phyloP scores from a whole-genome alignment of 768 basidiomycete species.

The Punctularia strigosozonata region DNA sequence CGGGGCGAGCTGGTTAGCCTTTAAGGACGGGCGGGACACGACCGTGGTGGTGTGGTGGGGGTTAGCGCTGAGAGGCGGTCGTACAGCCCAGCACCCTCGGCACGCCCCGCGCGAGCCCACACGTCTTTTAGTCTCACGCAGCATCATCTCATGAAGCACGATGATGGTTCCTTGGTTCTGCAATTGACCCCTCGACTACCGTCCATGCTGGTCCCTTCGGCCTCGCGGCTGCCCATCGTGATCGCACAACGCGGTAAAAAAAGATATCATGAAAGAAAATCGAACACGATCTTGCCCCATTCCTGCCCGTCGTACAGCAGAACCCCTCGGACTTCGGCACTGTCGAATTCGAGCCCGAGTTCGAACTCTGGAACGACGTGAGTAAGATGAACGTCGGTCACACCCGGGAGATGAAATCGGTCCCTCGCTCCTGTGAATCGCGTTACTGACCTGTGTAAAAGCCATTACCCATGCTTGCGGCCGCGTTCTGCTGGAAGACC shows the following conservation, averaged over 20 bases:
- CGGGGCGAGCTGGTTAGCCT: too few species aligned
- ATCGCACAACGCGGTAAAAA: neutral
- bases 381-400: neutral
- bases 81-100: too few species aligned
- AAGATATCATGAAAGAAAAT: constrained; percentile 28
- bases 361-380: constrained; percentile 53
- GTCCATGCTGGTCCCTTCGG: neutral
- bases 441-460: constrained; percentile 63
- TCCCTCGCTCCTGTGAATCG: neutral
- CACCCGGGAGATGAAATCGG: too few species aligned
- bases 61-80: too few species aligned
- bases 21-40: too few species aligned
- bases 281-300: constrained; percentile 67
- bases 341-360: constrained; percentile 73
- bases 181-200: too few species aligned
- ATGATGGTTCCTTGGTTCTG: too few species aligned
- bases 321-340: constrained; percentile 78
- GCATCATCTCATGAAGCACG: too few species aligned
- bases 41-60: too few species aligned
- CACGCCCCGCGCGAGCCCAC: too few species aligned
- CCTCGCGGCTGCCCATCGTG: neutral
- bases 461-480: constrained; percentile 40
- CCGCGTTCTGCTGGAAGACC: constrained; percentile 63
- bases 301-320: constrained; percentile 64
- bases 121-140: too few species aligned